Evolutionary conservation across 192 early-diverging fungal genomes (phyloP).

Genomic region (Cetraspora pellucida): DNA sequence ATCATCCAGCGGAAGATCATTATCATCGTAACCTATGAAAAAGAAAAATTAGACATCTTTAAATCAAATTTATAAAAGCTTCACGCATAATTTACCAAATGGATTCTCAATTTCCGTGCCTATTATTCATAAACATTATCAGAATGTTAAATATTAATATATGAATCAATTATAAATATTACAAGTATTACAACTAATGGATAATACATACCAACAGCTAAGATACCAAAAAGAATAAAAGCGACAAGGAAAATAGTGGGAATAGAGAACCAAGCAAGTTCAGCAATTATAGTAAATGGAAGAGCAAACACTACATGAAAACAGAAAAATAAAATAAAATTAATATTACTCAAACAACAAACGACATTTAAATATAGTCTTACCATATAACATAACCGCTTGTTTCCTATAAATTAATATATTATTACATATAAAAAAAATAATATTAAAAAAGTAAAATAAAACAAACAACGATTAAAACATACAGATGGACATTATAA

Average conservation of each 20-base stretch:
- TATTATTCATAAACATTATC: neutral
- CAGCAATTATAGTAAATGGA: constrained; percentile 61
- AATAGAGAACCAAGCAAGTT: constrained; percentile 54
- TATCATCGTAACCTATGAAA: constrained; percentile 21
- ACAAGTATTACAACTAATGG: neutral
- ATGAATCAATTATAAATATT: neutral
- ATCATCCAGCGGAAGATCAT: constrained; percentile 29
- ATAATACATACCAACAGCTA: constrained; percentile 57
- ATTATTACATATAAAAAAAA: neutral
- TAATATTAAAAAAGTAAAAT: neutral
- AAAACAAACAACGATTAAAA: too few relatives aligned
- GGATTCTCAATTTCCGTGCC: constrained; percentile 85
- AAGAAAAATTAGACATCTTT: neutral
- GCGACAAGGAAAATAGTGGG: constrained; percentile 62
- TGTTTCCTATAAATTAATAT: constrained; percentile 52
- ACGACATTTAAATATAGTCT: constrained; percentile 22
- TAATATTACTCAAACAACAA: too few relatives aligned
- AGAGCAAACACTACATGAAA: constrained; percentile 35
- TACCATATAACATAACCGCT: constrained; percentile 61
- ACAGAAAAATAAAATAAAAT: too few relatives aligned
- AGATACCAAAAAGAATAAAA: constrained; percentile 78
- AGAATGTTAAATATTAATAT: neutral
- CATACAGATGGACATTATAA: constrained; percentile 70
- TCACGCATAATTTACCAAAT: constrained; percentile 44
- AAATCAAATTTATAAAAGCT: neutral